Base-by-base conservation (phyloP, 768 basidiomycete species). In the Tephrocybe sp. region DNA sequence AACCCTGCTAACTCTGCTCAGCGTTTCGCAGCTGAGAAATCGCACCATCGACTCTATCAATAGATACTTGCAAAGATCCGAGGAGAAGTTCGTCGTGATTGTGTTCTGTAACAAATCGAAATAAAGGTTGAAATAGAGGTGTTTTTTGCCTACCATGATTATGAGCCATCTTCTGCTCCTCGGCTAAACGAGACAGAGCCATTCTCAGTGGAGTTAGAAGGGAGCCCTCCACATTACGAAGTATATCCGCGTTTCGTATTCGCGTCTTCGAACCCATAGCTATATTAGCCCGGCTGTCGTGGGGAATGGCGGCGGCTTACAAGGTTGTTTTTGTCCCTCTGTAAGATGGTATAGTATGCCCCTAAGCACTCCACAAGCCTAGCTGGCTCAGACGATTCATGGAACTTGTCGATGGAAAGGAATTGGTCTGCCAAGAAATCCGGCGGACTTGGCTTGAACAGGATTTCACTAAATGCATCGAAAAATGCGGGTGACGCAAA, bases 281-380 rank as follows among this genome's bases (percentile, higher is more conserved):
- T 21, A 18, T 36, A 36, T 12, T 36, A 7, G 14, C 5, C 8
- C 5, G 14, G 34, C n/a, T 6, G 28, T 30, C 11, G 28, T 30
- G 28, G 14, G 43, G 4, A 17, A 37, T 23, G 18, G 14, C 23
- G 54, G 17, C 36, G 56, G n/a, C 67, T 18, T 42, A 88, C 89
- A 61, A 64, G 63, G 60, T 90, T 91, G 4, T 66, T 55, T 8
- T 55, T 60, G 62, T 92, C 89, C 55, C 86, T 69, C 39, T 70
- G 65, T 7, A 89, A 59, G 15, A 90, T 69, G 28, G 86, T 73
- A 56, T 86, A 90, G 61, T 85, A 87, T 45, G 90, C 74, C 15
- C 81, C 79, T 4, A 92, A 68, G 54, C 79, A 83, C 54, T 90
- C 87, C 0, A 78, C 74, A 20, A 92, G 69, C 36, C 89, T 72